Conservation (phyloP, 768 basidiomycete species). For the Amanita inopinata region DNA sequence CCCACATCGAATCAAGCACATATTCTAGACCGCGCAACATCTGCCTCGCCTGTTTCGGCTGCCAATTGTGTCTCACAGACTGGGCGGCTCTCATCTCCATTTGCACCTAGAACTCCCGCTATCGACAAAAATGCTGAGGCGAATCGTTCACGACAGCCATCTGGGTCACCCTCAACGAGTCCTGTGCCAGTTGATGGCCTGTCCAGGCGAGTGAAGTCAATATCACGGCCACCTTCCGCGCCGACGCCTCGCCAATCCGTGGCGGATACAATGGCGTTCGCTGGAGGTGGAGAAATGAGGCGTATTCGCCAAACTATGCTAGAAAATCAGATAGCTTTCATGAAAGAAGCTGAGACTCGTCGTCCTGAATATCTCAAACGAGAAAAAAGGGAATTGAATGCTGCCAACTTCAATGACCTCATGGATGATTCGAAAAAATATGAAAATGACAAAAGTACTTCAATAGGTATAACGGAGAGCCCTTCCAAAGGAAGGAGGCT, state of each 20-base stretch:
- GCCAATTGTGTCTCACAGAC: conserved; percentile 17
- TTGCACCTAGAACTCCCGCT: conserved; percentile 29
- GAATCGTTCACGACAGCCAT: conserved; percentile 5
- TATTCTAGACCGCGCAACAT: conserved; percentile 19
- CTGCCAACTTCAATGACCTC: conserved; percentile 27
- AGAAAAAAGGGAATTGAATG: conserved; percentile 35
- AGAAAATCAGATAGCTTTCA: conserved; percentile 38
- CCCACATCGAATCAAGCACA: conserved; percentile 9
- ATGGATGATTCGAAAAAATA: conserved; percentile 24
- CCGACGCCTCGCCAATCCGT: conserved; percentile 17
- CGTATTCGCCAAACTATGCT: conserved; percentile 46
- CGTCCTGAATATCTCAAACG: conserved; percentile 69
- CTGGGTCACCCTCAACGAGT: neutral
- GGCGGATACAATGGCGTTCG: conserved; percentile 10
- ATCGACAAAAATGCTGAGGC: conserved; percentile 16
- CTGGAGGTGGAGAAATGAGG: conserved; percentile 46
- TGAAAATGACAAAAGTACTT: conserved; percentile 19
- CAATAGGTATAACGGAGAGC: conserved; percentile 58
- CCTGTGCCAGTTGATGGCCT: conserved; percentile 10
- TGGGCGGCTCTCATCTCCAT: conserved; percentile 35
- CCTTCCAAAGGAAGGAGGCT: conserved; percentile 65
- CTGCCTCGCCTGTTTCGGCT: conserved; percentile 20
- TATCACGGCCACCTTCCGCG: conserved; percentile 17
- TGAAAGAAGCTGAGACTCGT: conserved; percentile 48
- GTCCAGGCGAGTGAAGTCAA: conserved; percentile 12